Base-by-base conservation (phyloP, 768 basidiomycete species). In the Rhodotorula diobovata region DNA sequence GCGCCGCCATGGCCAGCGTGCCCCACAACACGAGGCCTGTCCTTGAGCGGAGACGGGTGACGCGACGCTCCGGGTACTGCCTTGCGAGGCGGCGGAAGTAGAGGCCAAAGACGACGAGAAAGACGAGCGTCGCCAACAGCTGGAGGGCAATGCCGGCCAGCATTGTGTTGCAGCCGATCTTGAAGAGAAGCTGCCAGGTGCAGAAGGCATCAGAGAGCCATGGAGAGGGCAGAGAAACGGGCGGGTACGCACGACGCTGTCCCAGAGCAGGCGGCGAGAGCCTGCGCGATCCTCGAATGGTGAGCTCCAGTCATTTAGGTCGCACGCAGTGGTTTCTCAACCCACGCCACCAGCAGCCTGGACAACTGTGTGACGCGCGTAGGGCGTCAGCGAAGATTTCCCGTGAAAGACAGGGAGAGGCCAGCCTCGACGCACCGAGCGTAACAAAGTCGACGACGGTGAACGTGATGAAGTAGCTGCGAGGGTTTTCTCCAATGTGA, bases 321-420 rank as follows among this genome's bases (percentile, higher is more conserved):
- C 41, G 41, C 25, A 56, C 39, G 34, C 14, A 18, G 16, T 2
- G 1, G 34, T 10, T n/a, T 14, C 14, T 18, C 3, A 1, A 50
- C 50, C 20, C 16, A 50, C 67, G 2, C 68, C 68, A 15, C 68
- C 68, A 5, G 68, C 61, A 21, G 61, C 68, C 34, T 69, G 68
- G 10, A 69, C 50, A 23, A 54, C 61, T 62, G 46, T 16, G n/a
- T 8, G 11, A 34, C n/a, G n/a, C 4, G 16, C 6, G 11, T 23
- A 35, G 28, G 4, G 12, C 7, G 34, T 39, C 41, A 23, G 16
- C n/a, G 7, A 15, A 23, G 21, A n/a, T n/a, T n/a, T n/a, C n/a
- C n/a, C n/a, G 21, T 18, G 21, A 20, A 21, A 18, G 32, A 4
- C 8, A 21, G 20, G n/a, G n/a, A n/a, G n/a, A n/a, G n/a, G 18